phyloP scores from a whole-genome alignment of 345 rosid species.

The Orychophragmus violaceus region DNA sequence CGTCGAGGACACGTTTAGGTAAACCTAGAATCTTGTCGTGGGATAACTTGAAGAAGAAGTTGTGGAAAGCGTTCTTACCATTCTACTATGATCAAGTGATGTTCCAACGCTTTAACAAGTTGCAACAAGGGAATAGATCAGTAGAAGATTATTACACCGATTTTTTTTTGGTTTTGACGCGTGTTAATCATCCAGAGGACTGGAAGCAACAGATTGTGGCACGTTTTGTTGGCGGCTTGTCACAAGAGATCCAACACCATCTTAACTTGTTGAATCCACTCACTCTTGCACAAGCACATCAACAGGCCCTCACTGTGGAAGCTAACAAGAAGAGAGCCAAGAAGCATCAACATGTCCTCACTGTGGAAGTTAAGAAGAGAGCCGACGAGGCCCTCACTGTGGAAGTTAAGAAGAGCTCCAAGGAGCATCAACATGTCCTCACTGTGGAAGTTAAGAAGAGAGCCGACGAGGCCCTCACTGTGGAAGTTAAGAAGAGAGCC shows the following conservation, averaged over 20 bases:
- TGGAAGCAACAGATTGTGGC: background rate
- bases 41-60: background rate
- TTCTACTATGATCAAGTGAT: background rate
- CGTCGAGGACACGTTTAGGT: background rate
- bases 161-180: background rate
- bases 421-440: no score
- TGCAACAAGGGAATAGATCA: background rate
- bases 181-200: background rate
- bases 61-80: background rate
- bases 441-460: no score
- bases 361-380: no score
- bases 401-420: no score
- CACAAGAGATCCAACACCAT: background rate
- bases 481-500: no score
- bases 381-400: no score
- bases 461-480: no score
- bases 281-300: constrained; percentile 1
- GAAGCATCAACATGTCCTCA: no score
- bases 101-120: background rate
- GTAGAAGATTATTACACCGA: background rate
- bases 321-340: no score
- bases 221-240: background rate
- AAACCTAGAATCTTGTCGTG: background rate
- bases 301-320: background rate
- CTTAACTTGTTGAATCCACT: background rate